Conservation (phyloP, 768 basidiomycete species). For the Lentinula guzmanii region DNA sequence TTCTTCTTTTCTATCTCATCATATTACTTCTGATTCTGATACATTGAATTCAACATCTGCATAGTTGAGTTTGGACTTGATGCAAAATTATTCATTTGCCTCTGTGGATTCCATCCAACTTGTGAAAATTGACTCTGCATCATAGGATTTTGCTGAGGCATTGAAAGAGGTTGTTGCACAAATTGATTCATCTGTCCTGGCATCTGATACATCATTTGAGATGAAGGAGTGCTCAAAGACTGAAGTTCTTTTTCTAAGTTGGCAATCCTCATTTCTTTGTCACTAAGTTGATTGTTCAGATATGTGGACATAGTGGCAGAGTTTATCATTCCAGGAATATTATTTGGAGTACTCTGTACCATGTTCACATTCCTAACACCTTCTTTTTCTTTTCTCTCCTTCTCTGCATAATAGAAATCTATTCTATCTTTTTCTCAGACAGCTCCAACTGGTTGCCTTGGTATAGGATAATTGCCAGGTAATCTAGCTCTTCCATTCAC, state of each 20-base stretch:
- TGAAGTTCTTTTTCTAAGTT: background rate
- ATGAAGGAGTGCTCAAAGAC: background rate
- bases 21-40: background rate
- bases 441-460: slow-evolving; percentile 2
- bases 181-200: background rate
- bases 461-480: background rate
- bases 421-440: background rate
- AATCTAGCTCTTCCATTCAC: background rate
- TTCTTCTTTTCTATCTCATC: too few species aligned
- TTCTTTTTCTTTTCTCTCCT: background rate
- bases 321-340: background rate
- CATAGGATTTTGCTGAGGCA: background rate
- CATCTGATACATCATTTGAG: background rate
- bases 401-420: background rate
- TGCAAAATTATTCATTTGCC: background rate
- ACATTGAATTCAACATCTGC: background rate
- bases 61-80: background rate
- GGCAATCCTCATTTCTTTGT: background rate
- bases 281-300: background rate
- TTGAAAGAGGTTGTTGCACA: background rate
- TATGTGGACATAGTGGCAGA: background rate
- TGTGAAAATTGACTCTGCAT: background rate
- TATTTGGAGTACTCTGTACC: background rate
- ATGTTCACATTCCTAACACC: background rate
- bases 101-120: background rate